Percentiles rank a stretch among this genome's conserved stretches.
Evolutionary conservation across 1,284 basidiomycete genomes (phyloP).

Genomic region (Cutaneotrichosporon mucoides): DNA sequence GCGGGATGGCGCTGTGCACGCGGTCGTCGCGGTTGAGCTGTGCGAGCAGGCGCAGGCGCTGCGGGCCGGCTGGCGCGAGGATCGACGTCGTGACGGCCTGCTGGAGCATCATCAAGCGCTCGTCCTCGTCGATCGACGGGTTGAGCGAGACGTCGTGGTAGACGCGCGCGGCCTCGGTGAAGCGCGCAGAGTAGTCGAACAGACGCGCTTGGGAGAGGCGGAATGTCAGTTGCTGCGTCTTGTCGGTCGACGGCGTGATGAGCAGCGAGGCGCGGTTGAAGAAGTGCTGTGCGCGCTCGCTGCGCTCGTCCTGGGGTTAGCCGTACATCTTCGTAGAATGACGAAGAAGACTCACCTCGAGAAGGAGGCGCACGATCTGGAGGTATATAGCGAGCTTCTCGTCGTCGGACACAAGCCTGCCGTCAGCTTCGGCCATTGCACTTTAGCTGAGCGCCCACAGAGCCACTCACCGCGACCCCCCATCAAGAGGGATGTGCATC

Average conservation of each 20-base stretch:
- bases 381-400: conserved; percentile 89
- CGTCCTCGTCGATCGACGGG: conserved; percentile 81
- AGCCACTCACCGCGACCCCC: conserved; percentile 67
- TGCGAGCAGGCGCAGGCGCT: conserved; percentile 84
- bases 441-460: not conserved
- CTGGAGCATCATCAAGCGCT: conserved; percentile 78
- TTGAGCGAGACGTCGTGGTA: conserved; percentile 93
- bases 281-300: conserved; percentile 86
- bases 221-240: conserved; percentile 71
- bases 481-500: conserved; percentile 84
- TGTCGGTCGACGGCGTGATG: conserved; percentile 70
- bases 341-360: conserved; percentile 62
- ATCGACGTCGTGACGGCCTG: conserved; percentile 96
- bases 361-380: conserved; percentile 86
- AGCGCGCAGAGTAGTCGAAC: conserved; percentile 84
- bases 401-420: conserved; percentile 67
- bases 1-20: conserved; percentile 58
- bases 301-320: conserved; percentile 42
- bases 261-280: conserved; percentile 93
- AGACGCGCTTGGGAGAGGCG: conserved; percentile 84
- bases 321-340: not conserved
- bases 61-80: conserved; percentile 91
- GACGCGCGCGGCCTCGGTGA: conserved; percentile 87
- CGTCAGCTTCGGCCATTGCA: not conserved
- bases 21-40: conserved; percentile 92